Conservation (phyloP, 208 protist species). For the Leishmania guyanensis region DNA sequence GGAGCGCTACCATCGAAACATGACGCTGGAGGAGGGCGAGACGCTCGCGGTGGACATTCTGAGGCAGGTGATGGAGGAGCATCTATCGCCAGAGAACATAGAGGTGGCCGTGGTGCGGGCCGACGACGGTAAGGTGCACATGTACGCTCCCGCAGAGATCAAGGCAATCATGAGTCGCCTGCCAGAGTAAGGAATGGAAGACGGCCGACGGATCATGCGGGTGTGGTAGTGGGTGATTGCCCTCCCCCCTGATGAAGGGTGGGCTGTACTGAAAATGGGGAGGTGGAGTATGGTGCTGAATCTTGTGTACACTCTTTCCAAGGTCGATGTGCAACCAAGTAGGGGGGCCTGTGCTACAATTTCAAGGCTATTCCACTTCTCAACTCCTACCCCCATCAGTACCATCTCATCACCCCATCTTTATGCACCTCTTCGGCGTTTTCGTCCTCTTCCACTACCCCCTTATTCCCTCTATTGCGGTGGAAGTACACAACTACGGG, state of each 20-base stretch:
- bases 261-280: not conserved
- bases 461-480: not conserved
- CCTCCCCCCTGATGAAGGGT: not conserved
- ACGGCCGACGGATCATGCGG: not conserved
- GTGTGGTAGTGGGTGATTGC: not conserved
- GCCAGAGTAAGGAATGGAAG: slow-evolving; percentile 25
- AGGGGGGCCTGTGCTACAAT: not conserved
- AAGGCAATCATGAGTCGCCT: slow-evolving; percentile 89
- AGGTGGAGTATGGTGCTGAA: not conserved
- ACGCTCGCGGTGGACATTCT: slow-evolving; percentile 95
- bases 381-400: not conserved
- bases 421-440: not conserved
- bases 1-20: slow-evolving; percentile 97
- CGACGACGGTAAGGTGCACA: slow-evolving; percentile 82
- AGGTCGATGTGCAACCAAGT: not conserved
- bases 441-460: slow-evolving; percentile 1
- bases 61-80: slow-evolving; percentile 99
- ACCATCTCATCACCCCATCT: not conserved
- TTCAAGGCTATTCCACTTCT: not conserved
- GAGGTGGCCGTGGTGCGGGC: slow-evolving; percentile 94
- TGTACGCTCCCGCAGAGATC: slow-evolving; percentile 91
- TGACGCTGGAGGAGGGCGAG: slow-evolving; percentile 97
- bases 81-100: slow-evolving; percentile 96
- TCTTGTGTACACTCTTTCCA: not conserved
- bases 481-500: not conserved